Conservation (phyloP, 352 stramenopile genomes). For the Phytophthora aleatoria region DNA sequence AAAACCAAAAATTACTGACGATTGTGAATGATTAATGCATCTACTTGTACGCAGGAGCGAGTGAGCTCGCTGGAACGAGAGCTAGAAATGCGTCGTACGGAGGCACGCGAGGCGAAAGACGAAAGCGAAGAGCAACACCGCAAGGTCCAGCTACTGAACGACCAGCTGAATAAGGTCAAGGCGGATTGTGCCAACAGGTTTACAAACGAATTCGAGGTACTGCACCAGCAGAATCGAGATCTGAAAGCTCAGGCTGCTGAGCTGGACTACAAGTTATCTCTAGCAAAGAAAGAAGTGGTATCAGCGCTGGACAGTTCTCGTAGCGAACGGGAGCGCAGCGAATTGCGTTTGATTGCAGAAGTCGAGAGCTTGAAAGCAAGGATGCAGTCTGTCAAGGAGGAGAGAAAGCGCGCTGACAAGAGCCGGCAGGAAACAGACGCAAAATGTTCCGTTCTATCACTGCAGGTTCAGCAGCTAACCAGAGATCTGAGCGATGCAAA, state of each 20-base stretch:
- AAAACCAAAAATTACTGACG: neutral
- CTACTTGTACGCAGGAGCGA: slow-evolving; percentile 33
- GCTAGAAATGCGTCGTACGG: slow-evolving; percentile 57
- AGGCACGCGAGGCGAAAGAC: slow-evolving; percentile 65
- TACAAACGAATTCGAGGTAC: slow-evolving; percentile 51
- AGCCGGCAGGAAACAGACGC: slow-evolving; percentile 56
- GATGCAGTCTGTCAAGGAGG: slow-evolving; percentile 62
- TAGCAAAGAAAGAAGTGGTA: slow-evolving; percentile 48
- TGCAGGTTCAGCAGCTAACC: slow-evolving; percentile 62
- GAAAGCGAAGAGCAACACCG: slow-evolving; percentile 67
- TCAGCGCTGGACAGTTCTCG: slow-evolving; percentile 38
- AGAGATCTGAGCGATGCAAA: slow-evolving; percentile 61
- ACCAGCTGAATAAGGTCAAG: slow-evolving; percentile 83
- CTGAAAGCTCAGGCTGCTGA: slow-evolving; percentile 56
- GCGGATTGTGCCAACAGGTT: slow-evolving; percentile 59
- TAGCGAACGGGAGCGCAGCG: slow-evolving; percentile 55
- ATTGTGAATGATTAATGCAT: neutral
- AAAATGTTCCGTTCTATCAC: slow-evolving; percentile 41
- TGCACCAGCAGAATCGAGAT: slow-evolving; percentile 68
- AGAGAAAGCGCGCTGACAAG: slow-evolving; percentile 55
- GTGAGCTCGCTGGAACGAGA: slow-evolving; percentile 54
- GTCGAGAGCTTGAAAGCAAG: slow-evolving; percentile 64
- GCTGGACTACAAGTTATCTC: slow-evolving; percentile 54
- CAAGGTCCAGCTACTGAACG: slow-evolving; percentile 66
- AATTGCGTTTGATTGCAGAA: slow-evolving; percentile 61